Conservation (phyloP, 768 basidiomycete genomes). For the Leccinum imitatum region DNA sequence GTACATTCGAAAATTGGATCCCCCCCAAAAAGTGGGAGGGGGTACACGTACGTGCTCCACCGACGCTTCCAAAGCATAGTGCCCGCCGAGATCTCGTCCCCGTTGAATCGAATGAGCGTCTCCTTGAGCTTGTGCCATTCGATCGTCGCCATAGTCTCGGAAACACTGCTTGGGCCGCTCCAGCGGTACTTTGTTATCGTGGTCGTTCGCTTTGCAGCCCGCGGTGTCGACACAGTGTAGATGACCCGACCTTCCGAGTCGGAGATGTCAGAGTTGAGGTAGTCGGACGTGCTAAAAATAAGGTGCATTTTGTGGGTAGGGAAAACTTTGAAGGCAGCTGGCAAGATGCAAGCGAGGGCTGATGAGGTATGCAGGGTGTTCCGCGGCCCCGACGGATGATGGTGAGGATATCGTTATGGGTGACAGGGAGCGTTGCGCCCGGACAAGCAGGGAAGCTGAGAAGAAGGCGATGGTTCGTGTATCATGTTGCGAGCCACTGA, state of each 20-base stretch:
- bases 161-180: conserved; percentile 17
- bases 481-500: conserved; percentile 14
- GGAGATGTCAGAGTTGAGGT: conserved; percentile 20
- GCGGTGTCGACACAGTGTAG: conserved; percentile 23
- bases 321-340: background rate
- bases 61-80: conserved; percentile 22
- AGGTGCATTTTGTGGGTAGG: conserved; percentile 17
- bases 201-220: conserved; percentile 15
- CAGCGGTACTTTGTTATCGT: conserved; percentile 28
- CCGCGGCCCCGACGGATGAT: background rate
- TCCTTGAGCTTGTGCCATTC: conserved; percentile 32
- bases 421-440: background rate
- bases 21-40: background rate
- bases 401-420: background rate
- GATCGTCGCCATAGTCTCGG: conserved; percentile 35
- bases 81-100: conserved; percentile 26
- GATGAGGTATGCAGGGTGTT: background rate
- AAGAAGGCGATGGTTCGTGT: background rate
- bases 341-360: background rate
- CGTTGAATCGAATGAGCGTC: conserved; percentile 32
- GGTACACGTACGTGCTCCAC: conserved; percentile 24
- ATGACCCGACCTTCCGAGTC: conserved; percentile 20
- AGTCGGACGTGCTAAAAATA: conserved; percentile 21
- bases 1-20: background rate
- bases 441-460: conserved; percentile 5